A percentile compares a stretch with the other conserved stretches of the same genome.
phyloP scores from a whole-genome alignment of 495 filamentous ascomycete genomes.

The Penicillium manginii region DNA sequence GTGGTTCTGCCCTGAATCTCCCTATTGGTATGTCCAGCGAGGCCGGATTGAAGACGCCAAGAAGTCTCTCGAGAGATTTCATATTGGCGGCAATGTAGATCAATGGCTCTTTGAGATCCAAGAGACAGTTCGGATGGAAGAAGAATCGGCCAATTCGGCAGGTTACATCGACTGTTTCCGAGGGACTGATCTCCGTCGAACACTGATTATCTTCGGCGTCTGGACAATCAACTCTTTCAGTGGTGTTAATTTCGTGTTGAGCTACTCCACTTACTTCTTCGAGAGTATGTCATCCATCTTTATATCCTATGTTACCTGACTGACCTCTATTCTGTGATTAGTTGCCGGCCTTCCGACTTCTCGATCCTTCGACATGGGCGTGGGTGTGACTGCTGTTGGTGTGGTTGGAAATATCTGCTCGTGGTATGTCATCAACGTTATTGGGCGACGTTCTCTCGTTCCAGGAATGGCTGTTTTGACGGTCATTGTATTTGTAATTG shows the following conservation, averaged over 20 bases:
- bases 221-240: constrained; percentile 26
- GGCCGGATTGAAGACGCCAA: constrained; percentile 54
- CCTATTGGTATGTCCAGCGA: constrained; percentile 49
- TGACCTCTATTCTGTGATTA: not conserved
- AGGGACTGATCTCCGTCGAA: constrained; percentile 48
- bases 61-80: constrained; percentile 53
- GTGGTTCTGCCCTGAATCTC: constrained; percentile 33
- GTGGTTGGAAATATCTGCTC: constrained; percentile 16
- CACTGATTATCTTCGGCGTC: constrained; percentile 46
- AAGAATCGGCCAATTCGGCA: constrained; percentile 31
- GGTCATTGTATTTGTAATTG: constrained; percentile 11
- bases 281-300: constrained; percentile 7
- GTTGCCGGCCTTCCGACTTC: constrained; percentile 16
- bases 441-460: constrained; percentile 11
- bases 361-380: constrained; percentile 14
- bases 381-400: constrained; percentile 15
- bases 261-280: constrained; percentile 17
- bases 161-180: constrained; percentile 45
- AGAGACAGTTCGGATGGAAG: constrained; percentile 38
- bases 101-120: constrained; percentile 24
- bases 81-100: constrained; percentile 49
- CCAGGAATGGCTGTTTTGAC: constrained; percentile 11
- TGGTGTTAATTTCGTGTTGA: constrained; percentile 16
- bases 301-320: not conserved
- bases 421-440: constrained; percentile 14